Evolutionary conservation across 306 rosid species (phyloP), one percentile per base, ranked within the genome.

Genomic region (Lathyrus sativus): DNA sequence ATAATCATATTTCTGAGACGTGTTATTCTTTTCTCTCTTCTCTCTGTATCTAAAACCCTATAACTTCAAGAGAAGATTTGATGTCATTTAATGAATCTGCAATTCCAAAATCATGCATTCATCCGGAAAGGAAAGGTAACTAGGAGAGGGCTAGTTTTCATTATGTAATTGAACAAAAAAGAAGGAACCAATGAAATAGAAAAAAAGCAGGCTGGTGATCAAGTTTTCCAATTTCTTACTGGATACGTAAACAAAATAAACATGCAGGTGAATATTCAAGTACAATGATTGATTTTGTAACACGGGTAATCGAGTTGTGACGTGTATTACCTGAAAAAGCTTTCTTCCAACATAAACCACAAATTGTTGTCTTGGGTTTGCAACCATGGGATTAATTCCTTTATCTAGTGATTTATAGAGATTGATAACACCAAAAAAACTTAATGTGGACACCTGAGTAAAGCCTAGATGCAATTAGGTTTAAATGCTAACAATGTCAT

Each of bases 261-360:
- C 67, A 68, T 44, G 39, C 46, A 14, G 63, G 39, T 7, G 39
- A 35, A 35, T 35, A 7, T 35, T 35, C 39, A 35, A 35, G 39
- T 35, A 35, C 39, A 35, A 35, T 35, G 39, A 62, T 62, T 59
- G 56, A 31, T 62, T 59, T 46, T 29, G n/a, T 44, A n/a, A 18
- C 13, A 64, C 38, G 41, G 13, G 9, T n/a, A 79, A 65, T 11
- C 38, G 53, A 61, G 58, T 31, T 56, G 63, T 1, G 10, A 68
- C 35, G 75, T 77, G 12, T 26, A 67, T 72, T 85, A 89, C 96
- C 95, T 89, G 95, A 35, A 85, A 81, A 46, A 89, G 88, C 87
- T 82, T 84, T 74, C 98, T 71, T 65, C 95, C 87, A 44, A 87
- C 87, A 82, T 63, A 85, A 19, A 91, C 71, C 60, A 88, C 93